Evolutionary conservation across 1,284 basidiomycete species (phyloP).

Genomic region (Puccinia hordei): DNA sequence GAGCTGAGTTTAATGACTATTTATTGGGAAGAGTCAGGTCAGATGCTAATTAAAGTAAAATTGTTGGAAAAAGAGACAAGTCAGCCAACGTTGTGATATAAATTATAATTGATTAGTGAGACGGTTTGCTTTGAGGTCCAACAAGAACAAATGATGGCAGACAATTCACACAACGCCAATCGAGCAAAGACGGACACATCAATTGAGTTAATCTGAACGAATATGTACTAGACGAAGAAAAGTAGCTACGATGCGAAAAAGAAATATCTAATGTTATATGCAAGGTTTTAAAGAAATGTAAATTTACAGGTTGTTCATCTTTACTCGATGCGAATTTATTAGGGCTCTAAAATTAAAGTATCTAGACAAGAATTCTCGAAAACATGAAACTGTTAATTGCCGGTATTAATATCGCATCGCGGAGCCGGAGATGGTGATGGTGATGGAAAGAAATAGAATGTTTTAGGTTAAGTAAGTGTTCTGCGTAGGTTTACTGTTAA

Average conservation of each 20-base stretch:
- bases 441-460: neutral
- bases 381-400: too few species aligned
- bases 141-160: neutral
- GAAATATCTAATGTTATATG: slow-evolving; percentile 4
- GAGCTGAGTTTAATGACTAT: neutral
- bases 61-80: too few species aligned
- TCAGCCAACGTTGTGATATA: too few species aligned
- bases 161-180: neutral
- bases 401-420: too few species aligned
- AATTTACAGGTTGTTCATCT: neutral
- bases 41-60: too few species aligned
- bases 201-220: too few species aligned
- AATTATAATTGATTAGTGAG: too few species aligned
- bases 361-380: neutral
- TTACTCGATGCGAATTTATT: too few species aligned
- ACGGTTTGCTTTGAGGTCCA: neutral
- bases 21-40: neutral
- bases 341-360: neutral
- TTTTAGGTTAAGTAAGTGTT: slow-evolving; percentile 41
- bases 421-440: too few species aligned
- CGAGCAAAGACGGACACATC: too few species aligned
- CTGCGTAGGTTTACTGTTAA: slow-evolving; percentile 22
- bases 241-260: neutral
- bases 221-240: too few species aligned
- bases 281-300: neutral